These are phyloP conservation scores for Ophiocordyceps robertsii DNA, from an alignment of 2,329 filamentous ascomycete species.

Conservation along the genomic window DNA sequence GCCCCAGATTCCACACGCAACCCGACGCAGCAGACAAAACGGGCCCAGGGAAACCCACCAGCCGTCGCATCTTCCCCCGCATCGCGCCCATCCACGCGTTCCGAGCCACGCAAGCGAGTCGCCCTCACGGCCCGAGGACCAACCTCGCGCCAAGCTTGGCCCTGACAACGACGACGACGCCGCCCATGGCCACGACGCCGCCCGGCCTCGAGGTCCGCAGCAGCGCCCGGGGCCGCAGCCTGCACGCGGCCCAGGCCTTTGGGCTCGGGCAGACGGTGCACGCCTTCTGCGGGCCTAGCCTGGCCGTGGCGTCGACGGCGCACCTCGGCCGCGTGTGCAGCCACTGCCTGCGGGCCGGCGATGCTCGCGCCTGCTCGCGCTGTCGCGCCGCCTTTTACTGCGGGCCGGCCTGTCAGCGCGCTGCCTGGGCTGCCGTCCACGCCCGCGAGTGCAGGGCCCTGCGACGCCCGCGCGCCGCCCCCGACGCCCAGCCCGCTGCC, in stretches of 20 bases:
- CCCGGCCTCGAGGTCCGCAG: constrained; percentile 12
- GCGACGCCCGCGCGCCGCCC: constrained; percentile 9
- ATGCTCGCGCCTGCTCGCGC: constrained; percentile 30
- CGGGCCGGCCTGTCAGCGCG: constrained; percentile 35
- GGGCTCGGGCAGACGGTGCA: constrained; percentile 31
- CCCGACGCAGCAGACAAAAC: too few relatives aligned
- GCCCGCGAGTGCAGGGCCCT: constrained; percentile 39
- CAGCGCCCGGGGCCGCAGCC: constrained; percentile 28
- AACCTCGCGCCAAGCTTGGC: too few relatives aligned
- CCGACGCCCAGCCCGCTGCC: constrained; percentile 8
- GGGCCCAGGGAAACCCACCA: too few relatives aligned
- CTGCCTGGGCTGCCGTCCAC: constrained; percentile 39
- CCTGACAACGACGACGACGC: too few relatives aligned
- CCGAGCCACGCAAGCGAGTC: too few relatives aligned
- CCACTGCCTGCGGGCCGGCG: constrained; percentile 27
- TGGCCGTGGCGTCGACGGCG: constrained; percentile 33
- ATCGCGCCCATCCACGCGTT: too few relatives aligned
- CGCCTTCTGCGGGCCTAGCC: constrained; percentile 23
- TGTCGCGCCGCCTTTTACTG: constrained; percentile 45
- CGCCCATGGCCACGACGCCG: background rate
- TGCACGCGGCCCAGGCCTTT: constrained; percentile 29
- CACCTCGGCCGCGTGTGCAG: constrained; percentile 31
- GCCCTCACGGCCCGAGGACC: too few relatives aligned
- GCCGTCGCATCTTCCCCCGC: too few relatives aligned
- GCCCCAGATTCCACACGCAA: too few relatives aligned